Percentiles rank a stretch among this genome's conserved stretches.
Conservation (phyloP, 1,284 basidiomycete species). For the Moesziomyces sp. region DNA sequence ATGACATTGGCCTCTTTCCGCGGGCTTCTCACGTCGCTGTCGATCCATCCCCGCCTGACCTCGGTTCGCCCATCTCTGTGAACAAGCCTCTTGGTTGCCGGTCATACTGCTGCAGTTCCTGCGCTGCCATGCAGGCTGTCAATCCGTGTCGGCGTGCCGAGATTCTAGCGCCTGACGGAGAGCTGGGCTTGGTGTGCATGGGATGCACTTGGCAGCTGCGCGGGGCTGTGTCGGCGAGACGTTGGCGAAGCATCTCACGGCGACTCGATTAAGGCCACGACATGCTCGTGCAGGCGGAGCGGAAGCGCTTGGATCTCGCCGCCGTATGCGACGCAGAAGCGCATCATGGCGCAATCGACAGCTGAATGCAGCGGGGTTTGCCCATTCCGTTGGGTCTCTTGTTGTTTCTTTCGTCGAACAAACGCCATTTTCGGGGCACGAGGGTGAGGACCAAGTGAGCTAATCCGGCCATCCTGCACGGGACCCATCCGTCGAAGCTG, state of each 20-base stretch:
- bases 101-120: too few species aligned
- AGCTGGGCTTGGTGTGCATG: constrained; percentile 1
- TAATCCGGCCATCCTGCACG: neutral
- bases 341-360: neutral
- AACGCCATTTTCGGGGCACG: too few species aligned
- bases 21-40: neutral
- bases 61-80: neutral
- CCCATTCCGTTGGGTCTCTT: too few species aligned
- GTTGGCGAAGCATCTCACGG: constrained; percentile 41
- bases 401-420: neutral
- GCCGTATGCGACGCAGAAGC: constrained; percentile 6
- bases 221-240: constrained; percentile 6
- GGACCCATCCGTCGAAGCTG: constrained; percentile 14
- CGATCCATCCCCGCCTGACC: neutral
- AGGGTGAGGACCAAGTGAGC: neutral
- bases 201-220: constrained; percentile 11
- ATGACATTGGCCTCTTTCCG: constrained; percentile 28
- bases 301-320: constrained; percentile 1
- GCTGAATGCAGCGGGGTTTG: too few species aligned
- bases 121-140: too few species aligned
- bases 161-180: neutral
- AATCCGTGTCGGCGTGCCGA: neutral
- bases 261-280: constrained; percentile 26
- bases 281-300: constrained; percentile 12
- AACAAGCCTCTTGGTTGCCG: too few species aligned